Evolutionary conservation across 306 rosid genomes (phyloP).

Genomic region (Rosa rugosa): DNA sequence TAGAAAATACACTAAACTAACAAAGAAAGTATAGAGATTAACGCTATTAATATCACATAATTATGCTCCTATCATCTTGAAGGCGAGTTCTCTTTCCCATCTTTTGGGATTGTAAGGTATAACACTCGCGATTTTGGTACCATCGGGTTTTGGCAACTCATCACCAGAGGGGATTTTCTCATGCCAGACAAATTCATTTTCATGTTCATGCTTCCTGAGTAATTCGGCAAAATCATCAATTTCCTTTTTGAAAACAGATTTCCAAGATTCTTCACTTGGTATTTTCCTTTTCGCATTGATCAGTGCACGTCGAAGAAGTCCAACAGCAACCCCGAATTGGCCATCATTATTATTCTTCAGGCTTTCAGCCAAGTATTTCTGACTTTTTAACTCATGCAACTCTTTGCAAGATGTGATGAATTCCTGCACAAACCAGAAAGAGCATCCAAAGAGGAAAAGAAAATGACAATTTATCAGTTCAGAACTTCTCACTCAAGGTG

Average conservation of each 20-base stretch:
- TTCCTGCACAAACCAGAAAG: constrained; percentile 48
- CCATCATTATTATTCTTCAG: constrained; percentile 36
- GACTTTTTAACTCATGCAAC: constrained; percentile 59
- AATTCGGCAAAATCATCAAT: constrained; percentile 45
- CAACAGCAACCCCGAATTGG: constrained; percentile 60
- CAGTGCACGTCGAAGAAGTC: constrained; percentile 53
- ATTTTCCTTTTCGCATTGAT: constrained; percentile 35
- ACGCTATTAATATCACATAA: too few species aligned
- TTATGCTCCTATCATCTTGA: too few species aligned
- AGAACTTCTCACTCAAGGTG: not conserved
- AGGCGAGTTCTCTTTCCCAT: constrained; percentile 61
- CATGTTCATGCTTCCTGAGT: constrained; percentile 57
- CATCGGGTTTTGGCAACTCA: constrained; percentile 47
- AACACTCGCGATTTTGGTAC: constrained; percentile 52
- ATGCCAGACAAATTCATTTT: constrained; percentile 73
- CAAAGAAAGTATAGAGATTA: too few species aligned
- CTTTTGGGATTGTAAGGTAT: constrained; percentile 59
- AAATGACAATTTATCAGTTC: not conserved
- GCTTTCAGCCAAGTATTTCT: constrained; percentile 50
- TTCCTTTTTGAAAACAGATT: constrained; percentile 41
- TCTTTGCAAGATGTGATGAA: constrained; percentile 52
- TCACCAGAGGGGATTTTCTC: constrained; percentile 48
- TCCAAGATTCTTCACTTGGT: constrained; percentile 54
- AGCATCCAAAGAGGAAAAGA: constrained; percentile 1
- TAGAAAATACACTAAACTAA: too few species aligned